Evolutionary conservation across 2,329 filamentous ascomycete genomes (phyloP).

Genomic region (Ceratocystis lukuohia): DNA sequence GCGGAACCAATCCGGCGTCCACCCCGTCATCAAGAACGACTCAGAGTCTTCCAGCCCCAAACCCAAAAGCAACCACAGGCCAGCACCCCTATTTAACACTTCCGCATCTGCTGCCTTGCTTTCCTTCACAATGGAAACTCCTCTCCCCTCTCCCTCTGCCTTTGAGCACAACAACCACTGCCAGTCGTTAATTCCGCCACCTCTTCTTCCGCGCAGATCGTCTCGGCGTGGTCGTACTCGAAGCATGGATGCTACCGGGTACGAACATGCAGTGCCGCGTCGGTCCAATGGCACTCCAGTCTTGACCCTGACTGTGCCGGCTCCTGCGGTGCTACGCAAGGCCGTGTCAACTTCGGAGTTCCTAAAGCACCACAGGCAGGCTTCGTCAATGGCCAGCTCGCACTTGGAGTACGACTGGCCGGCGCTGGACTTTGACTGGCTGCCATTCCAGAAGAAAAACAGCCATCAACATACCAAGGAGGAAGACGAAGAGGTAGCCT

Average conservation of each 20-base stretch:
- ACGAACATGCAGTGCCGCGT: not conserved
- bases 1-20: constrained; percentile 1
- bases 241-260: not conserved
- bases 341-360: not conserved
- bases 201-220: constrained; percentile 9
- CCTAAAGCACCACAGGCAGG: not conserved
- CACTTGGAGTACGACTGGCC: constrained; percentile 4
- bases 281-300: not conserved
- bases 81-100: not conserved
- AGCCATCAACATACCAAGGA: not conserved
- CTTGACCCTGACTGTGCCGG: not conserved
- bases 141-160: not conserved
- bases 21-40: not conserved
- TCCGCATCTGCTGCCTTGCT: not conserved
- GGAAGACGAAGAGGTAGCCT: constrained; percentile 1
- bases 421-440: constrained; percentile 6
- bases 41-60: not conserved
- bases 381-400: constrained; percentile 7
- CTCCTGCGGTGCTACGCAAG: constrained; percentile 8
- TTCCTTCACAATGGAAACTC: constrained; percentile 8
- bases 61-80: not conserved
- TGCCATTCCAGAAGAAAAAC: not conserved
- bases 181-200: constrained; percentile 10
- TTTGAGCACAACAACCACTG: constrained; percentile 6
- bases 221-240: constrained; percentile 9